Conservation (phyloP, 129 eudicot species). For the Flaveria brownii region DNA sequence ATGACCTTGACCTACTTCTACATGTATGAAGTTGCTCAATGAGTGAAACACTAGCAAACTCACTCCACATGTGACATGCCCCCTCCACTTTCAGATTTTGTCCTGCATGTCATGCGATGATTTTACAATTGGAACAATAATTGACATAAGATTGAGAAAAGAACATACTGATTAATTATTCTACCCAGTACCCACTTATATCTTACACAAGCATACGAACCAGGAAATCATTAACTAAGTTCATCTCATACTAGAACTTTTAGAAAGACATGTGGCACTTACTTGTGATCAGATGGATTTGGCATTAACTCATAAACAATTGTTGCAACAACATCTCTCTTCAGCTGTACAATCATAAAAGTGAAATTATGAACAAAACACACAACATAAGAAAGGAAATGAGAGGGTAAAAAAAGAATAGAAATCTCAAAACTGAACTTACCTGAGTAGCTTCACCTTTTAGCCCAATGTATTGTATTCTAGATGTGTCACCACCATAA, state of each 20-base stretch:
- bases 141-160: slow-evolving; percentile 7
- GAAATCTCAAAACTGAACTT: slow-evolving; percentile 12
- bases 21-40: slow-evolving; percentile 11
- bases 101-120: slow-evolving; percentile 45
- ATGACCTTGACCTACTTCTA: slow-evolving; percentile 21
- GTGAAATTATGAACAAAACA: neutral
- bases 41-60: slow-evolving; percentile 27
- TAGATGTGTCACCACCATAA: slow-evolving; percentile 86
- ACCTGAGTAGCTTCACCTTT: slow-evolving; percentile 99
- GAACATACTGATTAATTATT: neutral
- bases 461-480: slow-evolving; percentile 91
- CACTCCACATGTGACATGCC: slow-evolving; percentile 84
- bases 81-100: slow-evolving; percentile 77
- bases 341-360: slow-evolving; percentile 51
- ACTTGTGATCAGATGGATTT: slow-evolving; percentile 99
- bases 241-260: slow-evolving; percentile 4
- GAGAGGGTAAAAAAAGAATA: neutral
- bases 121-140: slow-evolving; percentile 19
- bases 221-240: neutral
- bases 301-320: slow-evolving; percentile 96
- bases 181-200: too few relatives aligned
- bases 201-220: neutral
- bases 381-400: neutral
- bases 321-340: slow-evolving; percentile 94
- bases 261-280: slow-evolving; percentile 33